Conservation (phyloP, 2,329 filamentous ascomycete species). For the Aspergillus pseudoterreus region DNA sequence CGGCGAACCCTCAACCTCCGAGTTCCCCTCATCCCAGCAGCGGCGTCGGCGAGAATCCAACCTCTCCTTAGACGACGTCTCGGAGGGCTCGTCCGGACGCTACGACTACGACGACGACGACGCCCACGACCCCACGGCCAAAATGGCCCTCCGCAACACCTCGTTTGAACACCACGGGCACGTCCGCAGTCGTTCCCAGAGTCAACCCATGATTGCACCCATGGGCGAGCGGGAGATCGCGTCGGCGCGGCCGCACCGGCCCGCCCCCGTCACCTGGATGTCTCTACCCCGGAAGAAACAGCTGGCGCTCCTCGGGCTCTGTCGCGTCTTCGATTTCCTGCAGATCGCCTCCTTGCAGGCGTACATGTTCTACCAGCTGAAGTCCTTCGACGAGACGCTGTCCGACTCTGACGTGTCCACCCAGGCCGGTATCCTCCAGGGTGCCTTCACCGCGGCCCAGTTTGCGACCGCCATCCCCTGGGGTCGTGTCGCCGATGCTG, state of each 20-base stretch:
- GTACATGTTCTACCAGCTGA: constrained; percentile 82
- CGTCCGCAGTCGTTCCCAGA: constrained; percentile 29
- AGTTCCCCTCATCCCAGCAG: constrained; percentile 13
- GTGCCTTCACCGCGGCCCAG: constrained; percentile 74
- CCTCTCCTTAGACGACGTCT: constrained; percentile 28
- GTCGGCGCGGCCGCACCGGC: constrained; percentile 10
- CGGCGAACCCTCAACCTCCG: constrained; percentile 23
- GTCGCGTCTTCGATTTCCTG: constrained; percentile 40
- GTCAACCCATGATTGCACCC: constrained; percentile 18
- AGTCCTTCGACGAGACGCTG: constrained; percentile 62
- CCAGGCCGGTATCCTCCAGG: constrained; percentile 72
- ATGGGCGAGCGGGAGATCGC: constrained; percentile 19
- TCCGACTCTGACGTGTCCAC: constrained; percentile 62
- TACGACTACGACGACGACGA: constrained; percentile 21
- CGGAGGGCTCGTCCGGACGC: constrained; percentile 25
- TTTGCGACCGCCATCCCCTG: constrained; percentile 78
- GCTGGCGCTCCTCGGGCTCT: constrained; percentile 34
- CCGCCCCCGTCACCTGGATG: constrained; percentile 37
- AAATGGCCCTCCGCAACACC: constrained; percentile 28
- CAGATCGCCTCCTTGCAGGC: constrained; percentile 45
- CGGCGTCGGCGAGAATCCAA: constrained; percentile 33
- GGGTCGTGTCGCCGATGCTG: constrained; percentile 66
- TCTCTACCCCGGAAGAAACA: constrained; percentile 37
- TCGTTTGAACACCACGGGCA: constrained; percentile 28
- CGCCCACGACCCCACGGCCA: constrained; percentile 16